Percentiles rank a stretch among this genome's conserved stretches.
phyloP scores from a whole-genome alignment of 495 filamentous ascomycete genomes.

The Ascodesmis nigricans region DNA sequence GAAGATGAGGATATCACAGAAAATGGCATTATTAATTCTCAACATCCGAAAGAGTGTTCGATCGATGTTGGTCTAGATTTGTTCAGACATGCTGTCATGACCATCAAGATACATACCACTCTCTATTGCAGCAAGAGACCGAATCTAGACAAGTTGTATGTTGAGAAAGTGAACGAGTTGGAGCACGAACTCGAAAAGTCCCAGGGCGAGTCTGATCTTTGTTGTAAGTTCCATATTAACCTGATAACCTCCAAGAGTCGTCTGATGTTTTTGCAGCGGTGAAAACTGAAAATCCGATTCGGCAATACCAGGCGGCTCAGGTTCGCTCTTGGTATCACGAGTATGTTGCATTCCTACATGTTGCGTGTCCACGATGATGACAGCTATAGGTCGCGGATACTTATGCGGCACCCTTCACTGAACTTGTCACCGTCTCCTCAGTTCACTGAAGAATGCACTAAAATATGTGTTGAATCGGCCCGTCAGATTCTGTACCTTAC shows the following conservation, averaged over 20 bases:
- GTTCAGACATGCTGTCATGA: slow-evolving; percentile 36
- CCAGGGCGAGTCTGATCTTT: too few species aligned
- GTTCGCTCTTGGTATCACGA: slow-evolving; percentile 28
- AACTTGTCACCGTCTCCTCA: slow-evolving; percentile 37
- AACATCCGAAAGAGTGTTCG: slow-evolving; percentile 34
- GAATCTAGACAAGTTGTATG: too few species aligned
- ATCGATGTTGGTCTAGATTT: slow-evolving; percentile 41
- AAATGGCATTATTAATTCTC: slow-evolving; percentile 28
- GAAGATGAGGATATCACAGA: slow-evolving; percentile 35
- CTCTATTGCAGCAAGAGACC: slow-evolving; percentile 40
- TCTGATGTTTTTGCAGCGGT: too few species aligned
- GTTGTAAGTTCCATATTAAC: too few species aligned
- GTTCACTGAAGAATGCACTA: slow-evolving; percentile 41
- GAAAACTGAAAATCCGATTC: too few species aligned
- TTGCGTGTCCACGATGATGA: too few species aligned
- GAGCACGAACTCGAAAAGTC: too few species aligned
- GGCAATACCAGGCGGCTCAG: slow-evolving; percentile 29
- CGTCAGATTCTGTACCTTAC: slow-evolving; percentile 39
- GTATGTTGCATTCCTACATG: slow-evolving; percentile 19
- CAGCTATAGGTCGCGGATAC: slow-evolving; percentile 21
- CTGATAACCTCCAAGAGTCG: too few species aligned
- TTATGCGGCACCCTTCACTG: slow-evolving; percentile 50
- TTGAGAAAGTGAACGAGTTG: too few species aligned
- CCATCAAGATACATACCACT: slow-evolving; percentile 46
- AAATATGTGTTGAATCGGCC: slow-evolving; percentile 43